These are phyloP conservation scores for Argentina anserina DNA, from an alignment of 306 rosid genomes.

Conservation along the genomic window DNA sequence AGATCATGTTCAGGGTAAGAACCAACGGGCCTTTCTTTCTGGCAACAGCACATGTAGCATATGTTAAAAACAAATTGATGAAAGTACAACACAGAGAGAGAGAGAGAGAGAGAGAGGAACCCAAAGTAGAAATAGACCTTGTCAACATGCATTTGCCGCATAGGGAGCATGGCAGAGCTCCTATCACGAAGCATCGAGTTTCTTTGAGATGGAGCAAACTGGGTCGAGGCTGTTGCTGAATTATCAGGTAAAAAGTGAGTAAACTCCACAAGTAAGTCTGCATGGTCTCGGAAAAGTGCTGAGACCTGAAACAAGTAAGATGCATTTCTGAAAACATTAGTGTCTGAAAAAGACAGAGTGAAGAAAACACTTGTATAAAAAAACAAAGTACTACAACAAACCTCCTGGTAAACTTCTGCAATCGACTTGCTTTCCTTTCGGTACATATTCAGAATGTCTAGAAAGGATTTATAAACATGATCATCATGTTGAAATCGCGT, in stretches of 20 bases:
- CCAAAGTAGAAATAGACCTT: conserved; percentile 48
- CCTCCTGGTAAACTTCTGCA: conserved; percentile 83
- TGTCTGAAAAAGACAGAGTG: conserved; percentile 15
- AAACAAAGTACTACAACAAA: conserved; percentile 27
- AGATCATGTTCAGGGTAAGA: conserved; percentile 73
- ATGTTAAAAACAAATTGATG: conserved; percentile 19
- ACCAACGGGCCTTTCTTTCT: conserved; percentile 68
- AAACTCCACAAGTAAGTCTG: conserved; percentile 79
- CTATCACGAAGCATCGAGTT: conserved; percentile 69
- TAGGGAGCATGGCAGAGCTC: conserved; percentile 69
- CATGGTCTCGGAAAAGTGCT: conserved; percentile 73
- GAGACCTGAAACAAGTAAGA: conserved; percentile 65
- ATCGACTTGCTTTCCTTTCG: conserved; percentile 89
- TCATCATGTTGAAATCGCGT: conserved; percentile 91
- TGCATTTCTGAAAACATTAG: conserved; percentile 17
- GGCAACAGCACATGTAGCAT: conserved; percentile 32
- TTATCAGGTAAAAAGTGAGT: conserved; percentile 88
- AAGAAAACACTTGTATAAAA: not conserved
- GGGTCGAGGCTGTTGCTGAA: conserved; percentile 56
- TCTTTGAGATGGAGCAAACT: conserved; percentile 53
- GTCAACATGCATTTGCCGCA: conserved; percentile 64
- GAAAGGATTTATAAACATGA: conserved; percentile 84
- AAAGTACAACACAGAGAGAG: not conserved
- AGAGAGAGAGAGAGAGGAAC: not conserved
- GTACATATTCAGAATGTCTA: conserved; percentile 95